phyloP scores from a whole-genome alignment of 1,284 basidiomycete species.

The Vanrija sp. region DNA sequence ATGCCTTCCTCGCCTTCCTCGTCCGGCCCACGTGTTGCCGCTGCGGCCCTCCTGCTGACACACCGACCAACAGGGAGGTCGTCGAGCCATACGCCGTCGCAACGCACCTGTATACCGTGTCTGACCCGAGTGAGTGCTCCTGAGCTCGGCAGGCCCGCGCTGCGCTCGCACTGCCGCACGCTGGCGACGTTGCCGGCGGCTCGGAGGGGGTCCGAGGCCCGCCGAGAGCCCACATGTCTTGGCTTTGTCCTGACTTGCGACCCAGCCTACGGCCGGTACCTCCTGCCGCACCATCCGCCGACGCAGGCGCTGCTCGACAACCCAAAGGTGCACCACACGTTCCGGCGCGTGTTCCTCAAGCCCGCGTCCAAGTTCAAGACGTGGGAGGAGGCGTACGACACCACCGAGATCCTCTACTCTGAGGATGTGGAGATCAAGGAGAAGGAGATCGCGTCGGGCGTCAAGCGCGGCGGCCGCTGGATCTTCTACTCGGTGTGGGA shows the following conservation, averaged over 20 bases:
- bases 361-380: conserved; percentile 27
- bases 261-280: conserved; percentile 45
- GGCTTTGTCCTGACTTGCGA: background rate
- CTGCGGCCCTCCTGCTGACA: background rate
- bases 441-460: conserved; percentile 36
- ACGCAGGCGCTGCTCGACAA: conserved; percentile 35
- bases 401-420: conserved; percentile 39
- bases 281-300: conserved; percentile 37
- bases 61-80: conserved; percentile 34
- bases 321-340: conserved; percentile 30
- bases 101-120: conserved; percentile 30
- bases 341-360: conserved; percentile 43
- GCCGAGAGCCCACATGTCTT: background rate
- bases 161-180: too few relatives aligned
- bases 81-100: conserved; percentile 40
- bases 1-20: background rate
- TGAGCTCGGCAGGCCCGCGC: too few relatives aligned
- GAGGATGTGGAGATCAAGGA: conserved; percentile 41
- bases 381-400: conserved; percentile 35
- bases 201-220: too few relatives aligned
- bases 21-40: background rate
- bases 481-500: conserved; percentile 48
- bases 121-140: conserved; percentile 42
- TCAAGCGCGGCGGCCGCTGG: conserved; percentile 42
- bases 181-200: too few relatives aligned